Base-by-base conservation (phyloP, 345 rosid species). In the Boechera stricta region DNA sequence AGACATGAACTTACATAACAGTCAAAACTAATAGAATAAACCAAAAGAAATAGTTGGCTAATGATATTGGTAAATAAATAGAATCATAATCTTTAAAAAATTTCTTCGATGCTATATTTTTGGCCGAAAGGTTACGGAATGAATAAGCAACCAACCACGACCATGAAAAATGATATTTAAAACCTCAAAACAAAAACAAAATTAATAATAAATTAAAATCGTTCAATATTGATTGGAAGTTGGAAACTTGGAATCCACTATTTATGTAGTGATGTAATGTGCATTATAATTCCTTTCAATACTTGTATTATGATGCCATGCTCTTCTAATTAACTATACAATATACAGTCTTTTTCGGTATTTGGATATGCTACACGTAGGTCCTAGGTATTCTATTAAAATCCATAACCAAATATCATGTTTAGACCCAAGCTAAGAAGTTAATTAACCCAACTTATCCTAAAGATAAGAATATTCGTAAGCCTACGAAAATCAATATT, bases 81-180 rank as follows among this genome's bases (percentile, higher is more conserved):
- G 21, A 31, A 26, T 51, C n/a, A 16, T 38, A 11, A 24, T 48
- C 6, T 33, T 15, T 0, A 21, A 21, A 8, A 24, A 61, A 61
- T 36, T 21, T 38, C 16, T 38, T 10, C 26, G 38, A 10, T 74
- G 21, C 66, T 45, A 55, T 24, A 56, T 15, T 44, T 47, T 65
- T 74, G 41, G 51, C 51, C 42, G 59, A 26, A 66, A 74, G 51
- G 59, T 56, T 74, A 26, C 41, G 51, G 38, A 64, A 65, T 74
- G 41, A 47, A 66, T 66, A 66, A 56, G 72, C 78, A 74, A 74
- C 41, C 59, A 42, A 64, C 35, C 48, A 57, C 38, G 11, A 66
- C 72, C 72, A 66, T 2, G 10, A 35, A 54, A 63, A 18, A 15
- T 53, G 16, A 16, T 64, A 2, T 3, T 73, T 7, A 10, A 18